Evolutionary conservation across 306 rosid genomes (phyloP), one percentile per base, ranked within the genome.

Genomic region (Castanospermum australe): DNA sequence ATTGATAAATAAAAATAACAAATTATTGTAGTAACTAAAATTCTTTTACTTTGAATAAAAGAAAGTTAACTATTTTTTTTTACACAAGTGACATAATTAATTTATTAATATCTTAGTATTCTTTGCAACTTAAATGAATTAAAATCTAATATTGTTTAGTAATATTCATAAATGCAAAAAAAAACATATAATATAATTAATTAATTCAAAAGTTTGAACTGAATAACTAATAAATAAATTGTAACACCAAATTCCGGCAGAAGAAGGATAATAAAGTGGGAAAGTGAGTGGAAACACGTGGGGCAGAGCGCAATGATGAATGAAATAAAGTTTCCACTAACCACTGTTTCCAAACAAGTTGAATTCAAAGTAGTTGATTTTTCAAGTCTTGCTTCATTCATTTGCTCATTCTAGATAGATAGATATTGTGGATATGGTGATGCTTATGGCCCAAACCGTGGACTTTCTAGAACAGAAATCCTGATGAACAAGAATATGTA

Each of bases 391-490:
- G 12, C 0, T 68, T 28, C 20, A 68, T 25, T 75, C 32, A 25
- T 0, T n/a, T n/a, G n/a, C n/a, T 10, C 2, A 52, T 69, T 75
- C 79, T 84, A 30, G 70, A 76, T n/a, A n/a, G n/a, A 81, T 39
- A 1, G 2, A 62, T 64, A 21, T 50, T 15, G n/a, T n/a, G n/a
- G n/a, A n/a, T n/a, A n/a, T n/a, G 15, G 76, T 13, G 30, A 54
- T 69, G 81, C 63, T 67, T 48, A 3, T 7, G 70, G 32, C 35
- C 79, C 84, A 41, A 52, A 65, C 4, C 39, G 44, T 57, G 78
- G 83, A 82, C 81, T 64, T 73, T 86, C 90, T 82, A 77, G 92
- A 89, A 86, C 36, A 24, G 82, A 75, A 54, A 79, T 77, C 13
- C 17, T 25, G 10, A 45, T 25, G 10, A 45, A 44, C 41, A 45